These are phyloP conservation scores for Pezicula neosporulosa DNA, from an alignment of 2,329 filamentous ascomycete species.

Conservation along the genomic window DNA sequence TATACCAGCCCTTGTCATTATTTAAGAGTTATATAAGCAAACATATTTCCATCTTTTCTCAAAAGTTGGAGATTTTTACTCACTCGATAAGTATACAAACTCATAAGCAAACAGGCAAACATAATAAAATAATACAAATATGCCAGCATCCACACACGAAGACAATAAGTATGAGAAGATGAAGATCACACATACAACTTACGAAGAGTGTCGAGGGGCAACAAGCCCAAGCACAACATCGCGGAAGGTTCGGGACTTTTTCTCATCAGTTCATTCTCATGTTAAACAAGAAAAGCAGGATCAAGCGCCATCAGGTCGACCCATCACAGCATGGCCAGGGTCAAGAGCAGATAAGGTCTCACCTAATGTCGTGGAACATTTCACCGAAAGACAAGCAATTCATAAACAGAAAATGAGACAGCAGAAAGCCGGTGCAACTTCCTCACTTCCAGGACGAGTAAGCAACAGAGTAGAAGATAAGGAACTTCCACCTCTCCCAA, in stretches of 20 bases:
- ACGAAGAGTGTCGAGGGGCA: neutral
- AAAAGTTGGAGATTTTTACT: too few relatives aligned
- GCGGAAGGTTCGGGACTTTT: neutral
- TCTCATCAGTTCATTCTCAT: neutral
- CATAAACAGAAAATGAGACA: neutral
- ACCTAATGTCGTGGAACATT: neutral
- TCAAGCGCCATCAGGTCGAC: neutral
- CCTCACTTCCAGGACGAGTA: neutral
- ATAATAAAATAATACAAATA: too few relatives aligned
- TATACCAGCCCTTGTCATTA: too few relatives aligned
- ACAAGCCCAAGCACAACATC: neutral
- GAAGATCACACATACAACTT: neutral
- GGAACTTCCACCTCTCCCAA: too few relatives aligned
- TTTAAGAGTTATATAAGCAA: too few relatives aligned
- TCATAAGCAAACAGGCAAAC: too few relatives aligned
- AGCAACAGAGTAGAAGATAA: too few relatives aligned
- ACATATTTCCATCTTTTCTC: too few relatives aligned
- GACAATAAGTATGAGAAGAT: neutral
- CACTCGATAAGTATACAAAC: too few relatives aligned
- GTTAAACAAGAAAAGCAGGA: neutral
- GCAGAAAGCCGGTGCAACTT: neutral
- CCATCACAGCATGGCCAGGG: neutral
- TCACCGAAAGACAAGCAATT: neutral
- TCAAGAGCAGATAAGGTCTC: neutral
- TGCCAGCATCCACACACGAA: too few relatives aligned